A percentile compares a stretch with the other conserved stretches of the same genome.
Conservation (phyloP, 805 yeast species). For the Debaryomyces tyrocola region DNA sequence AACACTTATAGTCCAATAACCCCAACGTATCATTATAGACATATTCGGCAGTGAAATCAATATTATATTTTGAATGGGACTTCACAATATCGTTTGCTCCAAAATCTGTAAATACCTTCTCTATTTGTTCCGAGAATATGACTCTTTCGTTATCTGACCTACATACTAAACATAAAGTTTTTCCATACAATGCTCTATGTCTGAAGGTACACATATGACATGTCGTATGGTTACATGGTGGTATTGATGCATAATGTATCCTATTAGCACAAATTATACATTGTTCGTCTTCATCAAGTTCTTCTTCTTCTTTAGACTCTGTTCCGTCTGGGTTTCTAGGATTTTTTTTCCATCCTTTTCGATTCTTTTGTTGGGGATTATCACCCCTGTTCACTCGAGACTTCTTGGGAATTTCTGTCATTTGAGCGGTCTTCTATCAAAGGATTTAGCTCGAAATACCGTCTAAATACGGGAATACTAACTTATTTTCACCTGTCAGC, state of each 20-base stretch:
- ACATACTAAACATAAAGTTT: conserved; percentile 78
- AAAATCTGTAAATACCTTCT: conserved; percentile 39
- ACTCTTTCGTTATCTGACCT: conserved; percentile 64
- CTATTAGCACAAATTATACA: conserved; percentile 87
- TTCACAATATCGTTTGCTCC: conserved; percentile 28
- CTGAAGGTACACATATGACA: conserved; percentile 84
- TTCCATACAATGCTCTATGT: conserved; percentile 76
- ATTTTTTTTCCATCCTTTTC: background rate
- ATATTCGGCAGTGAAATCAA: conserved; percentile 58
- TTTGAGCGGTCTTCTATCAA: background rate
- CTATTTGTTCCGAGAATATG: conserved; percentile 53
- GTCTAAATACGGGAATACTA: background rate
- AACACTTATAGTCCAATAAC: conserved; percentile 59
- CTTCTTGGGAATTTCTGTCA: background rate
- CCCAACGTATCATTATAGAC: conserved; percentile 49
- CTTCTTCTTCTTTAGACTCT: conserved; percentile 23
- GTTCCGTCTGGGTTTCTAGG: conserved; percentile 1
- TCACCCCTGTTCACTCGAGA: background rate
- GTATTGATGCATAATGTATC: conserved; percentile 60
- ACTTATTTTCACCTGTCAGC: background rate
- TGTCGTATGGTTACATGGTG: conserved; percentile 82
- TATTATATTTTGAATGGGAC: conserved; percentile 47
- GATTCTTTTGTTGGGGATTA: background rate
- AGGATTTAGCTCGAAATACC: background rate
- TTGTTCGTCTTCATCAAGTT: conserved; percentile 37